These are phyloP conservation scores for Xylariaceae sp. DNA, from an alignment of 2,329 filamentous ascomycete species.

Conservation along the genomic window DNA sequence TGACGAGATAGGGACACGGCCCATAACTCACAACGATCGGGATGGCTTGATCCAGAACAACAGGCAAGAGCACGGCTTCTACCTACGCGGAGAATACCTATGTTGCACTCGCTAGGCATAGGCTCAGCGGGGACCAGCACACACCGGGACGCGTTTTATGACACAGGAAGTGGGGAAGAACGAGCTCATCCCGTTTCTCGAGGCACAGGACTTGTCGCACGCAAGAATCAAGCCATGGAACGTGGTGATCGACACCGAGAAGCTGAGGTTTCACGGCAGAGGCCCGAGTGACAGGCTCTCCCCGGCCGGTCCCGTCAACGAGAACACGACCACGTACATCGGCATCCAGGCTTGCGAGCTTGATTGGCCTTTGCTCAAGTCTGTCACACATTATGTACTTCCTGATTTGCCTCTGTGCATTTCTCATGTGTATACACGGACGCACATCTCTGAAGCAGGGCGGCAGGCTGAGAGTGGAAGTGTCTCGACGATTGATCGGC, in stretches of 20 bases:
- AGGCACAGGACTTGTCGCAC: slow-evolving; percentile 2
- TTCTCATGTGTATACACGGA: background rate
- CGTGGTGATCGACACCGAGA: slow-evolving; percentile 1
- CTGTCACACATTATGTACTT: background rate
- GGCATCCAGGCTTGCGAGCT: slow-evolving; percentile 1
- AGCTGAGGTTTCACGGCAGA: slow-evolving; percentile 1
- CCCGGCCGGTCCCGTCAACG: background rate
- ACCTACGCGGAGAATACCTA: background rate
- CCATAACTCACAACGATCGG: background rate
- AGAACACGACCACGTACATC: background rate
- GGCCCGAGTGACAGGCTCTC: background rate
- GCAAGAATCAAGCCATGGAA: background rate
- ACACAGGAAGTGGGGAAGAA: background rate
- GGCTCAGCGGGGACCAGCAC: background rate
- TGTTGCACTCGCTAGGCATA: slow-evolving; percentile 1
- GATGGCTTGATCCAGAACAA: background rate
- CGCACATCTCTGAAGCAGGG: background rate
- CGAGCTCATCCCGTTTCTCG: background rate
- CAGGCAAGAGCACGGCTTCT: background rate
- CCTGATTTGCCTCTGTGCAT: background rate
- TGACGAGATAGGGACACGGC: background rate
- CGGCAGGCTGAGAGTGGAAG: slow-evolving; percentile 1
- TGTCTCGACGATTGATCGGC: background rate
- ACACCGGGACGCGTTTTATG: background rate
- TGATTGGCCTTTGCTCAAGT: slow-evolving; percentile 1